Evolutionary conservation across 805 yeast genomes (phyloP), one percentile per base, ranked within the genome.

Genomic region (Wickerhamiella brachini): DNA sequence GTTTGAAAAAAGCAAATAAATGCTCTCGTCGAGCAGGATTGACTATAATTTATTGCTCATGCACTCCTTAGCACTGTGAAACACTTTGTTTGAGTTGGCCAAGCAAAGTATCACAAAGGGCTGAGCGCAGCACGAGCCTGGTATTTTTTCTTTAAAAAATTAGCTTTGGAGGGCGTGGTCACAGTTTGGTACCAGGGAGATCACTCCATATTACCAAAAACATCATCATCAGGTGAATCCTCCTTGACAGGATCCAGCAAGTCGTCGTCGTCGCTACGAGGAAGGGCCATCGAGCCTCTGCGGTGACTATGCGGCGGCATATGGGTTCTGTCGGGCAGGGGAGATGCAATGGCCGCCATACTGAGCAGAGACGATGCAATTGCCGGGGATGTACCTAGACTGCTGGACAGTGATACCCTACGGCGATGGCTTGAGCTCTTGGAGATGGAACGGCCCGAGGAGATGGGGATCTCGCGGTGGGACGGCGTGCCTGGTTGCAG

Each of bases 151-250:
- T 29, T 26, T 26, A 26, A 29, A 29, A 29, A 29, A 9, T 9
- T 29, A 29, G 12, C 34, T 7, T 29, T 4, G 34, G 34, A 4
- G 26, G 26, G 8, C 8, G 8, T 5, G 26, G 8, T 8, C 26
- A 24, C 26, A 5, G 26, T 5, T 24, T 24, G 26, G 8, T 9
- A 15, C n/a, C 20, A 5, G n/a, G 5, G 20, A 20, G 34, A 64
- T 34, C 60, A 65, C 41, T 68, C 71, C 67, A 68, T 66, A 29
- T 66, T 67, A n/a, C 72, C 70, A 54, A 69, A 65, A 8, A 65
- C 66, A 3, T 59, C 59, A n/a, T 55, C 64, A 7, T 56, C 57
- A 21, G 53, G 51, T 22, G 49, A 48, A 17, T 34, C 52, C 20
- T 58, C 56, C 22, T 57, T 53, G 17, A 45, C 52, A 2, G 50